A percentile compares a stretch with the other conserved stretches of the same genome.
These are phyloP conservation scores for Curvularia sp. DNA, from an alignment of 2,329 filamentous ascomycete genomes.

Conservation along the genomic window DNA sequence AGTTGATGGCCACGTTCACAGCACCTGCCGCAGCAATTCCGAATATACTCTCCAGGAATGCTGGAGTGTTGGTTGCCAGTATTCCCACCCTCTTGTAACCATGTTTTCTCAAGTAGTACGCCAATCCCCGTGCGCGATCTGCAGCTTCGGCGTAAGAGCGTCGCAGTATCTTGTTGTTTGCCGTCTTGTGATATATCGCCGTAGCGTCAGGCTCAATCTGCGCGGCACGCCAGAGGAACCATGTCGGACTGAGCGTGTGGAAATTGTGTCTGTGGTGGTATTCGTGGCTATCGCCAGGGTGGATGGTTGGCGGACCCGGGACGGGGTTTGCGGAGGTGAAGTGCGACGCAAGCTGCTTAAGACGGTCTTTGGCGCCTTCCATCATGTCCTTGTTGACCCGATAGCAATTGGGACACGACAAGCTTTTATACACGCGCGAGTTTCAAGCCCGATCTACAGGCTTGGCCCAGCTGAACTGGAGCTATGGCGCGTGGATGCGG, in stretches of 20 bases:
- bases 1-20: conserved; percentile 77
- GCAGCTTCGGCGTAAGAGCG: conserved; percentile 83
- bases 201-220: conserved; percentile 81
- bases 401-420: not conserved
- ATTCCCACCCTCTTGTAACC: conserved; percentile 80
- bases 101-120: conserved; percentile 83
- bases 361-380: conserved; percentile 33
- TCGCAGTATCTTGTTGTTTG: conserved; percentile 75
- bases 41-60: conserved; percentile 89
- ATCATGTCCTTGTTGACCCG: conserved; percentile 8
- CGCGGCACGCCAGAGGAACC: conserved; percentile 85
- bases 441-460: conserved; percentile 10
- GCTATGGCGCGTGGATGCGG: conserved; percentile 27
- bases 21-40: conserved; percentile 83
- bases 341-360: conserved; percentile 49
- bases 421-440: conserved; percentile 12
- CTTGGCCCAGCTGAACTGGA: conserved; percentile 12
- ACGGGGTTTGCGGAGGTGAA: conserved; percentile 43
- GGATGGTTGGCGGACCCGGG: conserved; percentile 48
- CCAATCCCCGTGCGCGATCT: conserved; percentile 84
- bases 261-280: conserved; percentile 64
- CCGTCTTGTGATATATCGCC: conserved; percentile 85
- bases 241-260: conserved; percentile 84
- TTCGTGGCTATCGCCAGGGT: conserved; percentile 44
- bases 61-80: conserved; percentile 89